Evolutionary conservation across 371 early-diverging fungal species (phyloP).

Genomic region (Amoeboaphelidium protococcarum): DNA sequence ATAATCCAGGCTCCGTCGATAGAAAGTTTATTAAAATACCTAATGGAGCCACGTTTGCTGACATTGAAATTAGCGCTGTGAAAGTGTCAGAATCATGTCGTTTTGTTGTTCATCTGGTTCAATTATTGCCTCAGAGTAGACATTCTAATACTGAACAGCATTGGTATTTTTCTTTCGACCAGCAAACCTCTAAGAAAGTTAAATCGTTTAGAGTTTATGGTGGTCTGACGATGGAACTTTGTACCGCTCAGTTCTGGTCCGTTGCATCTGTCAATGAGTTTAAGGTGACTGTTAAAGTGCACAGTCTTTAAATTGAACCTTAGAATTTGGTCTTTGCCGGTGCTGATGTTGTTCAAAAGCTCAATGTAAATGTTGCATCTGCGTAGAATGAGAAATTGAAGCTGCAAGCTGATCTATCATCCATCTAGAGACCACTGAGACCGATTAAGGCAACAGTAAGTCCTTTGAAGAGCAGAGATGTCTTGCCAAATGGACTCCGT

Average conservation of each 20-base stretch:
- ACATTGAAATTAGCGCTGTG: conserved; percentile 2
- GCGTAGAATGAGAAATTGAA: background rate
- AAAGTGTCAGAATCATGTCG: background rate
- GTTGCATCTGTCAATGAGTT: conserved; percentile 40
- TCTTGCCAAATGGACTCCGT: background rate
- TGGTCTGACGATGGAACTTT: conserved; percentile 40
- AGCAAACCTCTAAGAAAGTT: too few species aligned
- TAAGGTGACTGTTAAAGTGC: conserved; percentile 29
- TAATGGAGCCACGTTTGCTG: conserved; percentile 39
- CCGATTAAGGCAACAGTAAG: background rate
- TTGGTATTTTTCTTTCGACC: conserved; percentile 24
- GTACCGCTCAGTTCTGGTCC: conserved; percentile 68
- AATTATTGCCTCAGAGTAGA: conserved; percentile 25
- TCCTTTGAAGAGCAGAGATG: background rate
- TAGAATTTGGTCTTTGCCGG: too few species aligned
- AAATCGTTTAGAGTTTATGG: conserved; percentile 39
- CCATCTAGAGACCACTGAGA: background rate
- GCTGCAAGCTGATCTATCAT: background rate
- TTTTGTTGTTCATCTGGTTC: background rate
- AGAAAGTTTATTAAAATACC: conserved; percentile 61
- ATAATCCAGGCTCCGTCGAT: conserved; percentile 44
- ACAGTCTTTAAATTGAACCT: too few species aligned
- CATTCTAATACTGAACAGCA: conserved; percentile 27
- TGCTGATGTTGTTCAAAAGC: too few species aligned
- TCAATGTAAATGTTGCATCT: background rate